These are phyloP conservation scores for Coemansia sp. DNA, from an alignment of 192 early-diverging fungal genomes.

Conservation along the genomic window DNA sequence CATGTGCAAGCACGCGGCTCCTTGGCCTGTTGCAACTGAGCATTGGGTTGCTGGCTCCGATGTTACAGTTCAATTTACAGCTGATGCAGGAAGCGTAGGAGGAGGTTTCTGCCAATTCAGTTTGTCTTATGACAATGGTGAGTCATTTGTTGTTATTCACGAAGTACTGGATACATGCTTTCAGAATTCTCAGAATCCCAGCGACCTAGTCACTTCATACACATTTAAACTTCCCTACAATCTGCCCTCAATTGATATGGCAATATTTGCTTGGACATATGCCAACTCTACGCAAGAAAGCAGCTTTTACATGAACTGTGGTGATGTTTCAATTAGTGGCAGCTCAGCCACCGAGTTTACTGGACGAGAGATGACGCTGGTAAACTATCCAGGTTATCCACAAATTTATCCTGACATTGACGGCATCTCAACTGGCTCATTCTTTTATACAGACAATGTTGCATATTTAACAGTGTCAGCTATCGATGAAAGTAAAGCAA, in stretches of 20 bases:
- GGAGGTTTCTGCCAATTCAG: slow-evolving; percentile 74
- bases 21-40: slow-evolving; percentile 26
- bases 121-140: slow-evolving; percentile 61
- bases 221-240: slow-evolving; percentile 36
- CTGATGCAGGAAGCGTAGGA: slow-evolving; percentile 40
- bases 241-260: slow-evolving; percentile 33
- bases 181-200: slow-evolving; percentile 19
- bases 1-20: slow-evolving; percentile 38
- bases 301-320: slow-evolving; percentile 74
- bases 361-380: slow-evolving; percentile 22
- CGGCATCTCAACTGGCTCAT: slow-evolving; percentile 5
- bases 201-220: slow-evolving; percentile 49
- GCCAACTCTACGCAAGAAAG: slow-evolving; percentile 65
- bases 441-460: neutral
- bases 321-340: slow-evolving; percentile 23
- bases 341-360: slow-evolving; percentile 18
- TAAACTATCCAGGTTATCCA: slow-evolving; percentile 24
- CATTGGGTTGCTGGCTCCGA: slow-evolving; percentile 39
- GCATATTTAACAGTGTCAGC: neutral
- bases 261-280: slow-evolving; percentile 67
- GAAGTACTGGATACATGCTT: slow-evolving; percentile 46
- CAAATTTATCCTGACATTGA: slow-evolving; percentile 7
- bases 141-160: slow-evolving; percentile 60
- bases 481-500: neutral
- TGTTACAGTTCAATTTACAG: slow-evolving; percentile 48